A percentile compares a stretch with the other conserved stretches of the same genome.
Conservation (phyloP, 257 asterid genomes). For the Primulina huaijiensis region DNA sequence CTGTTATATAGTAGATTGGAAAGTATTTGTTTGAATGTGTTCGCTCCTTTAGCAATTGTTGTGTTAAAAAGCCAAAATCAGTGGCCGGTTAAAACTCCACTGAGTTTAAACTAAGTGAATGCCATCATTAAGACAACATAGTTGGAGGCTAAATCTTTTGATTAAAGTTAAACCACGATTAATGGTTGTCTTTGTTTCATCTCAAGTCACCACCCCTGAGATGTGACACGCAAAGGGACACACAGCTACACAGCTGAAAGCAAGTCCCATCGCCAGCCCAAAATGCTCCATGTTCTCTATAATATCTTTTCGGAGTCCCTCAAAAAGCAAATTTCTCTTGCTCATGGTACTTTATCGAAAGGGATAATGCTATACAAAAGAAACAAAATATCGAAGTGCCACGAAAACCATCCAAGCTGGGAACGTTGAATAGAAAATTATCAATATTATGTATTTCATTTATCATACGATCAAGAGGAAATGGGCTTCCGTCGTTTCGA, state of each 20-base stretch:
- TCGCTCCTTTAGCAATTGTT: neutral
- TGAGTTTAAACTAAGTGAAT: constrained; percentile 23
- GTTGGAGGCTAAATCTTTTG: constrained; percentile 4
- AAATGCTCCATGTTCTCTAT: neutral
- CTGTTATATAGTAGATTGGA: too few species aligned
- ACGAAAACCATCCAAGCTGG: too few species aligned
- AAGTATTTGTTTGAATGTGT: too few species aligned
- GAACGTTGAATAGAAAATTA: too few species aligned
- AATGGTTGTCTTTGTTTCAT: constrained; percentile 15
- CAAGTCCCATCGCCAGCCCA: neutral
- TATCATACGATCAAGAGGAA: too few species aligned
- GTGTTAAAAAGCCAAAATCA: constrained; percentile 30
- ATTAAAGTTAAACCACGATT: constrained; percentile 17
- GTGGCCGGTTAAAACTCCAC: constrained; percentile 38
- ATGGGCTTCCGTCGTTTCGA: too few species aligned
- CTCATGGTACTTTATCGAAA: too few species aligned
- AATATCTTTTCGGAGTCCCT: neutral
- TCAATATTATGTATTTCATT: too few species aligned
- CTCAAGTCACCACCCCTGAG: constrained; percentile 8
- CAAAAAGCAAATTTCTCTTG: neutral
- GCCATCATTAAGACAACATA: constrained; percentile 31
- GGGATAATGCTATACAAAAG: too few species aligned
- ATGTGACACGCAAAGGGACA: constrained; percentile 1
- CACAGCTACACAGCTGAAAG: neutral
- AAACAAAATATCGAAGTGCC: too few species aligned